Evolutionary conservation across 176 grass and related monocot genomes (phyloP).

Genomic region (Carex pumila): DNA sequence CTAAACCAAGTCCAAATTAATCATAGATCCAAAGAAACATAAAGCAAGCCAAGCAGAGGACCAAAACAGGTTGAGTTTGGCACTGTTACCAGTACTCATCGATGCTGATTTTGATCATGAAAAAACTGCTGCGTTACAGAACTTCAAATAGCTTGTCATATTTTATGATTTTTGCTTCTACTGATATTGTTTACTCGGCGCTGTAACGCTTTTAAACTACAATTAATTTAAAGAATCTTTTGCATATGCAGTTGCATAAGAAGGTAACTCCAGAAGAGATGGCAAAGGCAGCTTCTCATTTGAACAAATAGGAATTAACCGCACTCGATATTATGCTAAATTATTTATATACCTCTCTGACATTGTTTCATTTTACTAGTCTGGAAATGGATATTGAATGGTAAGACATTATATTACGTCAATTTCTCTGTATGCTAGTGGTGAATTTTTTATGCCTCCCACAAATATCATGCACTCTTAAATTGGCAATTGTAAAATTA

Average conservation of each 20-base stretch:
- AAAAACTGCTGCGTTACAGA: not conserved
- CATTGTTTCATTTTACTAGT: not conserved
- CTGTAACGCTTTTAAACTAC: not conserved
- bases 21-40: not conserved
- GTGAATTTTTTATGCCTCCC: not conserved
- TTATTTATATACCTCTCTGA: not conserved
- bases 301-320: conserved; percentile 31
- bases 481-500: not conserved
- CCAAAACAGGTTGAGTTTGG: not conserved
- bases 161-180: not conserved
- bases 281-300: conserved; percentile 32
- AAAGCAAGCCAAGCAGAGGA: not conserved
- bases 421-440: not conserved
- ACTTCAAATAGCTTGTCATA: not conserved
- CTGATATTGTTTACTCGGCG: not conserved
- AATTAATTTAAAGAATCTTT: conserved; percentile 1
- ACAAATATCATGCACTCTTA: not conserved
- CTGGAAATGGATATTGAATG: not conserved
- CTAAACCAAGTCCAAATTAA: not conserved
- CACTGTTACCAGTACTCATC: not conserved
- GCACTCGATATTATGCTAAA: conserved; percentile 4
- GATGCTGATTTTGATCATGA: not conserved
- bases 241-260: conserved; percentile 77
- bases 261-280: conserved; percentile 60
- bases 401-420: not conserved